Conservation (phyloP, 495 filamentous ascomycete genomes). For the Cercophora scortea region DNA sequence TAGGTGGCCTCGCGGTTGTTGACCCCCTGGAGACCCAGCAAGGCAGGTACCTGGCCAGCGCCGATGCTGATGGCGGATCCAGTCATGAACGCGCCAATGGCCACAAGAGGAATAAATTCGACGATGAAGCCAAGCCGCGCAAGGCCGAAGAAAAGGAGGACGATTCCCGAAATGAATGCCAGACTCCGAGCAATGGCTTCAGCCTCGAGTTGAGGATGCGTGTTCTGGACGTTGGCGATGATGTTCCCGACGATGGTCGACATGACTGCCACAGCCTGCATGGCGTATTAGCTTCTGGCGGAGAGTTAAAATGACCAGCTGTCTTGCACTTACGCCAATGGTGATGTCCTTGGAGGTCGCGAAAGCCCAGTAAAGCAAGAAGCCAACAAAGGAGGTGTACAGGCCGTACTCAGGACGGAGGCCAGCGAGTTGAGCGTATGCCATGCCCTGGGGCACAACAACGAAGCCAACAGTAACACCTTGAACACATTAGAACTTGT, state of each 20-base stretch:
- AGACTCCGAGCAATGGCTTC: slow-evolving; percentile 37
- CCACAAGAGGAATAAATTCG: slow-evolving; percentile 44
- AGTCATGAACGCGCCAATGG: slow-evolving; percentile 48
- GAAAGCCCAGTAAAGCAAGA: slow-evolving; percentile 60
- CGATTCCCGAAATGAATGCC: slow-evolving; percentile 37
- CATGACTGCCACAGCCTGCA: slow-evolving; percentile 85
- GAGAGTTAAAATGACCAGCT: not conserved
- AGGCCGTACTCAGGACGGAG: slow-evolving; percentile 53
- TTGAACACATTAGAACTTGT: not conserved
- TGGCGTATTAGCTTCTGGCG: not conserved
- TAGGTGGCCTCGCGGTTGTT: slow-evolving; percentile 43
- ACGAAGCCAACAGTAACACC: slow-evolving; percentile 25
- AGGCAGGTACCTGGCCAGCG: slow-evolving; percentile 39
- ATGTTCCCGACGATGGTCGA: slow-evolving; percentile 81
- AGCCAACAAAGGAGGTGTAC: slow-evolving; percentile 61
- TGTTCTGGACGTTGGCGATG: slow-evolving; percentile 45
- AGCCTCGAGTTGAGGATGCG: slow-evolving; percentile 27
- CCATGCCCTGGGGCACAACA: slow-evolving; percentile 49
- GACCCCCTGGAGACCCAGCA: slow-evolving; percentile 40
- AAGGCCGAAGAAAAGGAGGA: slow-evolving; percentile 42
- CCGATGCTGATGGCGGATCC: slow-evolving; percentile 46
- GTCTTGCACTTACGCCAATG: slow-evolving; percentile 48
- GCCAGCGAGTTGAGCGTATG: slow-evolving; percentile 53
- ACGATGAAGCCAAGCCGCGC: slow-evolving; percentile 42
- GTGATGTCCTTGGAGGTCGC: slow-evolving; percentile 64